These are phyloP conservation scores for Parietaria judaica DNA, from an alignment of 306 rosid genomes.

Conservation along the genomic window DNA sequence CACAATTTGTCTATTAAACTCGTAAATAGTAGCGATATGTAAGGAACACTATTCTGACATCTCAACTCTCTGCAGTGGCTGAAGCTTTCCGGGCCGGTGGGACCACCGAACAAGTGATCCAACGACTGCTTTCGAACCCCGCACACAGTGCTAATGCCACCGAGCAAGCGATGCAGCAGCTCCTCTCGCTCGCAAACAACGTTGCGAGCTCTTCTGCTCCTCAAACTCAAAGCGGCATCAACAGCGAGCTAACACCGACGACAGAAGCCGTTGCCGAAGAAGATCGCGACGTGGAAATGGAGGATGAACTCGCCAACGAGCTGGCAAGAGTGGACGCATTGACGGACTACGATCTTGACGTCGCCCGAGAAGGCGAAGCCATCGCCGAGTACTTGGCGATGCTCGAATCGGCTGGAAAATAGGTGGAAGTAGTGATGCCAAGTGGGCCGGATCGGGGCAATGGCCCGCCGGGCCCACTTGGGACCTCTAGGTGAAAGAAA, in stretches of 20 bases:
- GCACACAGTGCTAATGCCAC: constrained; percentile 9
- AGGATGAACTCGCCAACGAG: constrained; percentile 38
- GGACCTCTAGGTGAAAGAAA: too few relatives aligned
- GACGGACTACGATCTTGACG: constrained; percentile 47
- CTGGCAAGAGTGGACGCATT: constrained; percentile 32
- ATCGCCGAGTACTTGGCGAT: constrained; percentile 63
- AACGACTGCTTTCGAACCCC: constrained; percentile 28
- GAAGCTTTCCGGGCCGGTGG: constrained; percentile 50
- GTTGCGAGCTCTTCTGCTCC: constrained; percentile 25
- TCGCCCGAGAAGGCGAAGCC: constrained; percentile 57
- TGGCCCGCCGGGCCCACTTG: too few relatives aligned
- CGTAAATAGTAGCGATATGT: not conserved
- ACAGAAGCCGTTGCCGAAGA: constrained; percentile 6
- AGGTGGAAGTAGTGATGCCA: not conserved
- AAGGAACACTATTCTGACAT: too few relatives aligned
- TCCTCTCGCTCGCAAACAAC: not conserved
- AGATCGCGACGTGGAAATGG: constrained; percentile 44
- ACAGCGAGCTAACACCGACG: constrained; percentile 27
- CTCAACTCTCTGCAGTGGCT: constrained; percentile 40
- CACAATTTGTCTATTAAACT: too few relatives aligned
- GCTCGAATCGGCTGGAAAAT: constrained; percentile 34
- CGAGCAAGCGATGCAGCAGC: constrained; percentile 15
- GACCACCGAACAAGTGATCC: constrained; percentile 41
- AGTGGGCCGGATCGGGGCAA: too few relatives aligned
- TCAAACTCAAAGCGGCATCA: not conserved